Evolutionary conservation across 495 filamentous ascomycete genomes (phyloP), one percentile per base, ranked within the genome.

Genomic region (Echria macrotheca): DNA sequence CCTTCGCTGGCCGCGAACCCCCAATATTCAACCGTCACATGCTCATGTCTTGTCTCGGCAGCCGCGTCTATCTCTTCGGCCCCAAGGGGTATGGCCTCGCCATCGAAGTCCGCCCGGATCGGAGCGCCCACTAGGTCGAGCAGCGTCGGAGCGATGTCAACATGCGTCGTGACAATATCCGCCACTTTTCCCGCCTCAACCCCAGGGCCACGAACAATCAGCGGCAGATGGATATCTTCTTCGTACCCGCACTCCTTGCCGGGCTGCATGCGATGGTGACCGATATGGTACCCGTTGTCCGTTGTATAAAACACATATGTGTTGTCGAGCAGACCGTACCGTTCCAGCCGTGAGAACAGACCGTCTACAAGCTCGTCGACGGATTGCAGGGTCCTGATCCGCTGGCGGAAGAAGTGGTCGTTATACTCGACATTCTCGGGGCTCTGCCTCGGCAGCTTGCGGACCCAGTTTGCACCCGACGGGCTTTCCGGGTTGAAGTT

Each of bases 201-300:
- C 0, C 78, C 76, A 0, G 82, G 81, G 0, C 82, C 82, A 3
- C 82, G 70, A 29, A 85, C 71, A 11, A 81, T 68, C 4, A 88
- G 67, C 0, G 85, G 85, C 1, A 89, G 76, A 26, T 85, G 82
- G 52, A 87, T 82, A 55, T 89, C 85, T 59, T 86, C 82, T 53
- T 87, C 83, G 44, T 79, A 88, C 1, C 82, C 82, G 46, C 79
- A 83, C 25, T 79, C 74, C 64, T 89, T 89, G 2, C 84, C 85
- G 1, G 85, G 83, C 9, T 80, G 79, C 24, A 87, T 55, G 4
- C 85, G 74, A 57, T 89, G 85, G 52, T 88, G 85, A 19, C 83
- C 79, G 44, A 88, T 84, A 52, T 87, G 83, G 60, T 82, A 88
- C 0, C 85, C 85, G 53, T 89, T 88, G 54, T 88, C 85, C 0